Evolutionary conservation across 345 rosid genomes (phyloP), one percentile per base, ranked within the genome.

Genomic region (Eucalyptus viminalis): DNA sequence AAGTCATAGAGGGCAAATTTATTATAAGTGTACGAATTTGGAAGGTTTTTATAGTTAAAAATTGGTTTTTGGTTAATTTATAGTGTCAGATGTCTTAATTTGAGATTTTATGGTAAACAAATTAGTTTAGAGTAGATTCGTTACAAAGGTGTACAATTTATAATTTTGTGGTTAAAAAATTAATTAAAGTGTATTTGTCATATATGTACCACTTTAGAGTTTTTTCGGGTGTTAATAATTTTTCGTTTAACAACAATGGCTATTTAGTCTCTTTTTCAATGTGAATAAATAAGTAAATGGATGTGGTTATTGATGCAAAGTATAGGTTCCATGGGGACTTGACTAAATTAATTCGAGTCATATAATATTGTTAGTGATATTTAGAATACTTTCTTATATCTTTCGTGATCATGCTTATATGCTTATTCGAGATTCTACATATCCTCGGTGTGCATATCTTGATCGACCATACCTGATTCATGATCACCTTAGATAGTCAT

Each of bases 11-110:
- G 10, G 5, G 5, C 1, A 53, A 19, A 53, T 19, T 53, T 53
- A 2, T 53, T 1, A 19, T 53, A 53, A 53, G 24, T 53, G 10
- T 53, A 53, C 0, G 10, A 1, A 21, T 8, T 53, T 53, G 2
- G 10, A n/a, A 8, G 2, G 8, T 53, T 21, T n/a, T 53, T 53
- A 53, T 53, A 2, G 5, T 53, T 53, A 21, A 53, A 53, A 8
- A 53, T 53, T 53, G 8, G 11, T 53, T 53, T 53, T 53, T 21
- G 1, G 58, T 53, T 53, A 19, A 53, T 53, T 53, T 53, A 53
- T 53, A n/a, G n/a, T n/a, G n/a, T n/a, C 0, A 8, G 1, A 53
- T 19, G 2, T 53, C 19, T 10, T 0, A 8, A 53, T 53, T 19
- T 53, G 1, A 0, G 11, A 53, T 53, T 53, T 53, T 53, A 0